Evolutionary conservation across 2,329 filamentous ascomycete genomes (phyloP).

Genomic region (Colletotrichum eleusines): DNA sequence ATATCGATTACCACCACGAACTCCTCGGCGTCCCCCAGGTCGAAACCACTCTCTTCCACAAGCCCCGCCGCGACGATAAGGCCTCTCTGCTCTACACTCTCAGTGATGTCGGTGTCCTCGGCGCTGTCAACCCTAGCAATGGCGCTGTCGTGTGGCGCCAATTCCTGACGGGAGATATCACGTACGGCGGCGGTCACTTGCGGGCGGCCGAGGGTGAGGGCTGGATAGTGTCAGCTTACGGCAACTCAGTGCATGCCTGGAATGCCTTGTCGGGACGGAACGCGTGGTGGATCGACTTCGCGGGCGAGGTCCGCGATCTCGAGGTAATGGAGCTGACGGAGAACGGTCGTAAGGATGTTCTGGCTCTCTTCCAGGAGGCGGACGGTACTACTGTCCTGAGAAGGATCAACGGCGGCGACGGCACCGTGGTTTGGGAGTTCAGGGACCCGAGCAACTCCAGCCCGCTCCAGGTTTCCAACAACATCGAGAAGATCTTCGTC

Average conservation of each 20-base stretch:
- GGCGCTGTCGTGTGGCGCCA: slow-evolving; percentile 91
- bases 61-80: slow-evolving; percentile 82
- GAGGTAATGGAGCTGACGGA: slow-evolving; percentile 82
- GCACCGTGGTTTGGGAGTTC: slow-evolving; percentile 83
- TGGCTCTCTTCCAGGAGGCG: slow-evolving; percentile 75
- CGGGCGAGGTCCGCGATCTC: slow-evolving; percentile 73
- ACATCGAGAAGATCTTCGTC: slow-evolving; percentile 79
- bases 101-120: slow-evolving; percentile 85
- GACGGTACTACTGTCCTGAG: slow-evolving; percentile 70
- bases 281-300: slow-evolving; percentile 77
- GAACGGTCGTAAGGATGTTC: slow-evolving; percentile 73
- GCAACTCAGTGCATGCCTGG: slow-evolving; percentile 81
- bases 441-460: slow-evolving; percentile 75
- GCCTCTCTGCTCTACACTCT: slow-evolving; percentile 93
- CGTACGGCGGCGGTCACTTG: slow-evolving; percentile 65
- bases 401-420: slow-evolving; percentile 78
- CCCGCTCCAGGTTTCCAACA: slow-evolving; percentile 80
- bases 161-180: slow-evolving; percentile 67
- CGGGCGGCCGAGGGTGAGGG: slow-evolving; percentile 84
- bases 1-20: slow-evolving; percentile 92
- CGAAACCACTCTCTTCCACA: slow-evolving; percentile 94
- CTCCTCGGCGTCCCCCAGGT: slow-evolving; percentile 86
- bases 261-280: slow-evolving; percentile 84
- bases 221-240: slow-evolving; percentile 80
- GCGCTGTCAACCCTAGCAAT: slow-evolving; percentile 89